Conservation (phyloP, 2,329 filamentous ascomycete genomes). For the Microdochium paspali region DNA sequence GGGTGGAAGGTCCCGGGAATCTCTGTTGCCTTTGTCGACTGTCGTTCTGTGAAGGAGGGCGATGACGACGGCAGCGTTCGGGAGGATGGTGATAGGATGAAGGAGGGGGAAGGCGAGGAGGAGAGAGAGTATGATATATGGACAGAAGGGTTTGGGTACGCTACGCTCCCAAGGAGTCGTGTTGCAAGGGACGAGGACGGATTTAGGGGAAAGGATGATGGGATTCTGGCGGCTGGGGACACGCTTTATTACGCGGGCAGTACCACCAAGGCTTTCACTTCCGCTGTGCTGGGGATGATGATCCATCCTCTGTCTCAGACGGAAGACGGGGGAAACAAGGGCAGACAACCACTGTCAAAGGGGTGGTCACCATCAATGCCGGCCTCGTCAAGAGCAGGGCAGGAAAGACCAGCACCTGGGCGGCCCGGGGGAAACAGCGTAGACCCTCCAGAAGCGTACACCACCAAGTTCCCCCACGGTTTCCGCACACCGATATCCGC, state of each 20-base stretch:
- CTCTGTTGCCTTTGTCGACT: too few relatives aligned
- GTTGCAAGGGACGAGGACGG: background rate
- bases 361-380: too few relatives aligned
- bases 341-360: too few relatives aligned
- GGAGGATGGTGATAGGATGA: background rate
- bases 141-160: constrained; percentile 19
- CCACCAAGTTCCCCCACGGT: background rate
- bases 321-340: too few relatives aligned
- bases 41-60: too few relatives aligned
- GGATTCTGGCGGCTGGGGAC: background rate
- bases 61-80: constrained; percentile 18
- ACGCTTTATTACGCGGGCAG: constrained; percentile 45
- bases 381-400: too few relatives aligned
- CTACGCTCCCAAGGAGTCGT: background rate
- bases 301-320: too few relatives aligned
- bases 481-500: constrained; percentile 35
- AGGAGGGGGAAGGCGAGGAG: too few relatives aligned
- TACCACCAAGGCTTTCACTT: constrained; percentile 45
- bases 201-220: background rate
- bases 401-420: constrained; percentile 9
- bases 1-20: constrained; percentile 38
- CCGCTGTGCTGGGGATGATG: constrained; percentile 36
- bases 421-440: constrained; percentile 2
- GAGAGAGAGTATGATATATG: constrained; percentile 24
- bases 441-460: background rate